Evolutionary conservation across 2,329 filamentous ascomycete species (phyloP).

Genomic region (Thelonectria discophora): DNA sequence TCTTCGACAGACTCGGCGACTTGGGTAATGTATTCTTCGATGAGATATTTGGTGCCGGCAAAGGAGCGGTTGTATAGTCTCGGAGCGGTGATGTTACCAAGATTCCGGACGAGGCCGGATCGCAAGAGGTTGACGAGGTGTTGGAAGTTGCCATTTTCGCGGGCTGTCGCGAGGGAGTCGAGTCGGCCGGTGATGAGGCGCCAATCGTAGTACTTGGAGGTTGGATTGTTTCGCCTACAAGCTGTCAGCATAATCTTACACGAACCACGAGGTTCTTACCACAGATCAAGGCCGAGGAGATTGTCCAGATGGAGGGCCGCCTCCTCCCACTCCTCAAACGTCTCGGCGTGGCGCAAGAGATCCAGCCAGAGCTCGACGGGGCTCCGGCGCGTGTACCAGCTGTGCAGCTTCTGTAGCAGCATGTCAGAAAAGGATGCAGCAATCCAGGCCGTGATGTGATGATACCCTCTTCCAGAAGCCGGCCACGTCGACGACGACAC

Average conservation of each 20-base stretch:
- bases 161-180: slow-evolving; percentile 73
- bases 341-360: slow-evolving; percentile 70
- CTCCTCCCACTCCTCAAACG: slow-evolving; percentile 87
- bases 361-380: slow-evolving; percentile 72
- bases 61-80: slow-evolving; percentile 86
- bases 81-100: slow-evolving; percentile 88
- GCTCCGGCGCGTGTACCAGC: slow-evolving; percentile 73
- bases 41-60: slow-evolving; percentile 87
- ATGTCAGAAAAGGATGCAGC: slow-evolving; percentile 28
- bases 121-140: slow-evolving; percentile 81
- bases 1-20: slow-evolving; percentile 84
- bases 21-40: slow-evolving; percentile 89
- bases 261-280: slow-evolving; percentile 58
- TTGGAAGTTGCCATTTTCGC: slow-evolving; percentile 76
- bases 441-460: slow-evolving; percentile 17
- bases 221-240: slow-evolving; percentile 79
- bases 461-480: slow-evolving; percentile 70
- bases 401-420: slow-evolving; percentile 67
- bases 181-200: slow-evolving; percentile 82
- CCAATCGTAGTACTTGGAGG: slow-evolving; percentile 86
- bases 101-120: slow-evolving; percentile 81
- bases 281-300: slow-evolving; percentile 80
- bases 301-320: slow-evolving; percentile 86
- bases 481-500: slow-evolving; percentile 68
- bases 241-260: slow-evolving; percentile 22